phyloP scores from a whole-genome alignment of 1,284 basidiomycete species.

The Ustilago curta region DNA sequence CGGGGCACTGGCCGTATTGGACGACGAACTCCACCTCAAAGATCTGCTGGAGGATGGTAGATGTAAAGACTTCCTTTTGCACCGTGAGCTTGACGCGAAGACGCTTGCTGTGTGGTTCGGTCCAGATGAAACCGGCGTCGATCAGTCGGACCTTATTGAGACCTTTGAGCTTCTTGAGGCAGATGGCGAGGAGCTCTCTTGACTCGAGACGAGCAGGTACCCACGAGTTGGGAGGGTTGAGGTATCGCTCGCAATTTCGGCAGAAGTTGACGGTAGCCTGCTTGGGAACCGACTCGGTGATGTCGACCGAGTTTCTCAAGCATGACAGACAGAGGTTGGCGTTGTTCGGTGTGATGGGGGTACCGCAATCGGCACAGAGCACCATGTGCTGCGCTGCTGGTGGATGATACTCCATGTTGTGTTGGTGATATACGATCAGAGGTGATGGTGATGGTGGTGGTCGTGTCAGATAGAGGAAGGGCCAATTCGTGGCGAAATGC shows the following conservation, averaged over 20 bases:
- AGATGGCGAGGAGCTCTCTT: constrained; percentile 82
- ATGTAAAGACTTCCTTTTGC: constrained; percentile 96
- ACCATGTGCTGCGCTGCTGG: constrained; percentile 66
- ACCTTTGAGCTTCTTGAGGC: constrained; percentile 90
- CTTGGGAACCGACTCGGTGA: constrained; percentile 98
- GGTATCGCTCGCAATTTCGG: constrained; percentile 93
- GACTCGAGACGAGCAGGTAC: constrained; percentile 88
- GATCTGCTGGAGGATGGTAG: constrained; percentile 95
- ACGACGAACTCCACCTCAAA: constrained; percentile 97
- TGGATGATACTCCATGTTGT: constrained; percentile 64
- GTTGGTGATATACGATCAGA: too few relatives aligned
- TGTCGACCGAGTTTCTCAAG: constrained; percentile 90
- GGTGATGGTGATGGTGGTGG: background rate
- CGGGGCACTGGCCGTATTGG: constrained; percentile 93
- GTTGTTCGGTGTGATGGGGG: constrained; percentile 93
- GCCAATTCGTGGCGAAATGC: constrained; percentile 14
- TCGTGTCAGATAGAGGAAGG: background rate
- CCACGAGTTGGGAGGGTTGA: constrained; percentile 91
- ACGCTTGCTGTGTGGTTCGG: constrained; percentile 95
- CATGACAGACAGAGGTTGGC: constrained; percentile 96
- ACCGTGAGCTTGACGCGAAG: constrained; percentile 93
- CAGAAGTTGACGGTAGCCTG: constrained; percentile 95
- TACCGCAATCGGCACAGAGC: constrained; percentile 74
- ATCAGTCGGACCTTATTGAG: constrained; percentile 93
- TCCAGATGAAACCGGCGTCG: constrained; percentile 99